Base-by-base conservation (phyloP, 805 yeast genomes). In the Teunomyces lycoperdinae region DNA sequence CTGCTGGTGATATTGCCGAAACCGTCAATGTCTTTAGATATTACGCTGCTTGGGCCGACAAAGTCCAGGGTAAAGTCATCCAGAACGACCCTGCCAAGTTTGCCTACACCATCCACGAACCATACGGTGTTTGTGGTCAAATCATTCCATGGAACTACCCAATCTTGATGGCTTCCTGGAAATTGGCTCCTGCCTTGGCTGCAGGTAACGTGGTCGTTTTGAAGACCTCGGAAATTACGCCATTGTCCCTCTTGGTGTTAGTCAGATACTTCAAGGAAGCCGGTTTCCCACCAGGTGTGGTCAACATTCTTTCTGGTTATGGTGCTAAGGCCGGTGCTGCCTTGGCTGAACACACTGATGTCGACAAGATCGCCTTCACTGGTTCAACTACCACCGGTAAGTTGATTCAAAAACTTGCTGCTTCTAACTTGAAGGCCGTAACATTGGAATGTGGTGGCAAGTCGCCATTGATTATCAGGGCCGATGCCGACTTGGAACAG, bases 151-250 rank as follows among this genome's bases (percentile, higher is more conserved):
- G 89, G 88, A 83, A 83, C 68, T 84, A 80, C 61, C 88, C 89
- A 10, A 56, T 73, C 51, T 70, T 77, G 29, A 84, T 85, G 89
- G 82, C 86, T 11, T 76, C 87, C 20, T 87, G 94, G 94, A 86
- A 87, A 66, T 72, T 87, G 60, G 89, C 87, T 26, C 92, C 92
- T 17, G 94, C 95, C 8, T 68, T 87, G 53, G 89, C 91, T 36
- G 84, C 88, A 45, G 94, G 94, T 46, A 86, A 87, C 66, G 76
- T 81, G 10, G 78, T 85, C 41, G 81, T 87, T 40, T 76, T 87
- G 63, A 87, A 87, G 66, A 77, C 89, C 2, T 84, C 89, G 48
- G 94, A 87, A 67, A 70, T 83, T 55, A 85, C 92, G 5, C 94
- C 94, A 9, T 73, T 87, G 56, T 80, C 89, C 24, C 71, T 84